Base-by-base conservation (phyloP, 2,329 filamentous ascomycete genomes). In the Aspergillus brunneoviolaceus region DNA sequence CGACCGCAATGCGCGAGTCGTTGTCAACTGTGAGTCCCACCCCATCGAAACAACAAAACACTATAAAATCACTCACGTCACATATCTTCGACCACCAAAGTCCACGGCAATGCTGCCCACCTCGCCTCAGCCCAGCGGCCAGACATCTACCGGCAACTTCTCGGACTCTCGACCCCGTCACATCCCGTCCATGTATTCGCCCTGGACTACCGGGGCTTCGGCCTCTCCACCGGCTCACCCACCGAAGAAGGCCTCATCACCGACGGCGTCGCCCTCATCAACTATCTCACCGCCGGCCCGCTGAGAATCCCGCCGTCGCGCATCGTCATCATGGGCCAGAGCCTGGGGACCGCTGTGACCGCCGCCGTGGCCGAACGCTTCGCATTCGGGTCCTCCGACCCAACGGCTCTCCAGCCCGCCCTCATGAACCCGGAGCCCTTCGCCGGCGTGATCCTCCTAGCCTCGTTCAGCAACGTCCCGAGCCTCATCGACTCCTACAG, bases 151-250 rank as follows among this genome's bases (percentile, higher is more conserved):
- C 91, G 92, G 67, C 84, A 87, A 49, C 80, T 96, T 48, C 86
- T 92, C 4, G 85, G 89, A 55, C 86, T 88, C 2, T 89, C 89
- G 2, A 84, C 84, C 0, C 87, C 81, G 0, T 81, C 84, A 58
- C 85, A 76, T 52, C 78, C 79, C 1, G 69, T 92, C 57, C 93
- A 97, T 71, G 85, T 96, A 49, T 81, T 97, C n/a, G 86, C 91
- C 45, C 87, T 96, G 68, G 92, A 96, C 79, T 97, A 97, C 76
- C 89, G 93, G 19, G 93, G 93, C 6, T 97, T 91, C 67, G 93
- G 92, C 0, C 83, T 85, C 45, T 95, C 90, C 9, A 91, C 88
- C 0, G 92, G 94, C n/a, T 79, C 77, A 4, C 94, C 94, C 0
- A 89, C 87, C 0, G 94, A 98, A 77, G 78, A 84, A 39, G 94